Evolutionary conservation across 805 yeast species (phyloP), one percentile per base, ranked within the genome.

Genomic region (Starmera quercuum): DNA sequence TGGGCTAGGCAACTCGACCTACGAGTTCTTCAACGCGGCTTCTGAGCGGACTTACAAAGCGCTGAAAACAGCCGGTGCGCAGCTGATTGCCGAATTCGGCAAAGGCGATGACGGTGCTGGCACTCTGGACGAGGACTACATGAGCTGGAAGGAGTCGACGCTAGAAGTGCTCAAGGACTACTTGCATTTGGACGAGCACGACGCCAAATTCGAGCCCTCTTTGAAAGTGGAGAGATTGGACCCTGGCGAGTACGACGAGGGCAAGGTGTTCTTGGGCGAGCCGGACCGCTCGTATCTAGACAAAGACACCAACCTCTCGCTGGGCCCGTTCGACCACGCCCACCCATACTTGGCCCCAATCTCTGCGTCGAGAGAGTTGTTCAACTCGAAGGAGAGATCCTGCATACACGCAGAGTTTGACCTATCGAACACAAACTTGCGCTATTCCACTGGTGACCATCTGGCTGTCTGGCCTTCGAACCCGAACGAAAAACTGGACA

Each of bases 21-120:
- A 90, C 55, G 97, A 90, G 60, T 79, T 83, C 56, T 90, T 70
- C 69, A 92, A 92, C 55, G 83, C 80, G 31, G 82, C 86, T 39
- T 87, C 88, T 26, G 75, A 75, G 39, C 75, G 75, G 48, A 65
- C 75, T 30, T 59, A 68, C 36, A 66, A 68, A 39, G 56, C 69
- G 17, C 61, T 76, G 33, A 61, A 61, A 36, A 68, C 63, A 19
- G 78, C 84, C 25, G 88, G 90, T 34, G 96, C 92, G 20, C 66
- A 68, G 28, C 57, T 78, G 31, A 60, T 92, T 36, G 95, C 92
- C 31, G 66, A 65, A n/a, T 71, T 74, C 39, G 97, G 97, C 30
- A 75, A 76, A 58, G 98, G 96, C 57, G 98, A 90, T 55, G 98
- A 90, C 54, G 97, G 96, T 50, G 72, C 73, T 41, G 97, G 95